phyloP scores from a whole-genome alignment of 2,329 filamentous ascomycete genomes.

The Ambrosiella xylebori region DNA sequence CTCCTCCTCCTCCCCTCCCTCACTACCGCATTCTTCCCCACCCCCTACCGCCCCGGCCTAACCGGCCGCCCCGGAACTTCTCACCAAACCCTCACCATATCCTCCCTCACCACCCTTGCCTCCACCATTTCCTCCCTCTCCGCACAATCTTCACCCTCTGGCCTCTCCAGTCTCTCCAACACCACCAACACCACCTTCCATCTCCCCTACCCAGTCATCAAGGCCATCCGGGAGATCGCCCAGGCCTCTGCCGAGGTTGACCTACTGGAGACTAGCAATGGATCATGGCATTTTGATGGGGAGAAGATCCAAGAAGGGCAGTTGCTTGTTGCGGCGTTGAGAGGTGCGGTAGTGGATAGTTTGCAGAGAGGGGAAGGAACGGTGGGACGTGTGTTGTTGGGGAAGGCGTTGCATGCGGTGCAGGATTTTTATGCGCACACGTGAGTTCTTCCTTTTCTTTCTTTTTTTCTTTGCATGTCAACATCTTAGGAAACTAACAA shows the following conservation, averaged over 20 bases:
- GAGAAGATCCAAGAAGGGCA: conserved; percentile 8
- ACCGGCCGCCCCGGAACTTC: conserved; percentile 12
- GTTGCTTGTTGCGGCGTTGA: conserved; percentile 8
- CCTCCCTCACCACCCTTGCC: not conserved
- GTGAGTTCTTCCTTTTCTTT: conserved; percentile 5
- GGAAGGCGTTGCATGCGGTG: conserved; percentile 13
- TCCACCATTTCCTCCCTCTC: conserved; percentile 5
- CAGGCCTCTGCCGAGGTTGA: conserved; percentile 11
- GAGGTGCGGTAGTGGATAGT: conserved; percentile 4
- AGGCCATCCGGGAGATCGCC: conserved; percentile 11
- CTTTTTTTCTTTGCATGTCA: not conserved
- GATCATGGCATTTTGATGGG: conserved; percentile 13
- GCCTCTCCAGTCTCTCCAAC: not conserved
- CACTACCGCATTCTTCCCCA: conserved; percentile 13
- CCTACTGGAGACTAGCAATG: not conserved
- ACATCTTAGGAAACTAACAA: not conserved
- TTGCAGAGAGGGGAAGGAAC: conserved; percentile 6
- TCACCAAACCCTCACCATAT: conserved; percentile 14
- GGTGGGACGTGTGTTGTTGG: conserved; percentile 9
- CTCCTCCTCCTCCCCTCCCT: conserved; percentile 1
- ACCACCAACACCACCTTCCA: not conserved
- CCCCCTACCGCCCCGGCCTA: conserved; percentile 13
- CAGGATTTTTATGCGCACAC: conserved; percentile 14
- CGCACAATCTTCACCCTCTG: not conserved
- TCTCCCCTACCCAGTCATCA: conserved; percentile 9